Evolutionary conservation across 2,329 filamentous ascomycete species (phyloP), one percentile per base, ranked within the genome.

Genomic region (Penicillium sclerotiorum): DNA sequence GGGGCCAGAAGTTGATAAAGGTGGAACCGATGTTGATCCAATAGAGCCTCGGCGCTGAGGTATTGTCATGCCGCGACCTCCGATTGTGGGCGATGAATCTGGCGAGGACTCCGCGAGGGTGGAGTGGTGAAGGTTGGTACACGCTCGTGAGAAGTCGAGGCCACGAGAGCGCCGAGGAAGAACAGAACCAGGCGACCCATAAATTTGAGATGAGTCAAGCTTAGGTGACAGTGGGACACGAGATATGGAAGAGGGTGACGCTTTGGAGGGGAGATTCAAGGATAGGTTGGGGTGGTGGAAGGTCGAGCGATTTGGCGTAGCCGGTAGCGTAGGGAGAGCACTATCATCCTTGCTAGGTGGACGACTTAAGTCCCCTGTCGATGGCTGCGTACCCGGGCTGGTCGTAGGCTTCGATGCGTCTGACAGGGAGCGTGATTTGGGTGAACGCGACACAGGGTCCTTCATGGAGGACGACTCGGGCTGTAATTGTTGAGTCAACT

Each of bases 81-180:
- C 85, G 47, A 94, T 86, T 11, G 87, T 92, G 1, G 94, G 94
- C 1, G 92, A 96, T 0, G 90, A 94, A 68, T 95, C 91, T 3
- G 92, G 91, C 5, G 89, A 94, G 1, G 89, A 88, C 68, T 96
- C 90, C 48, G 93, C 92, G 8, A 97, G 81, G 0, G 89, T 97
- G 13, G 93, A 96, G 71, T 97, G 94, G 73, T 97, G 94, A 18
- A 99, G 79, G 67, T 92, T 95, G 9, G 93, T 96, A 55, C 90
- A 94, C 9, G 92, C 92, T 59, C 93, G 83, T 33, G 93, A 93
- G 71, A 96, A 97, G 73, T 97, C 93, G 53, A 96, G 79, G 36
- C 93, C 93, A 48, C 93, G 84, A 23, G 92, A 96, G 53, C 92
- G 86, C 57, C 93, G 85, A 15, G 93, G 93, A 7, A 97, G 80